Conservation (phyloP, 257 asterid species). For the Parsonsia alboflavescens region DNA sequence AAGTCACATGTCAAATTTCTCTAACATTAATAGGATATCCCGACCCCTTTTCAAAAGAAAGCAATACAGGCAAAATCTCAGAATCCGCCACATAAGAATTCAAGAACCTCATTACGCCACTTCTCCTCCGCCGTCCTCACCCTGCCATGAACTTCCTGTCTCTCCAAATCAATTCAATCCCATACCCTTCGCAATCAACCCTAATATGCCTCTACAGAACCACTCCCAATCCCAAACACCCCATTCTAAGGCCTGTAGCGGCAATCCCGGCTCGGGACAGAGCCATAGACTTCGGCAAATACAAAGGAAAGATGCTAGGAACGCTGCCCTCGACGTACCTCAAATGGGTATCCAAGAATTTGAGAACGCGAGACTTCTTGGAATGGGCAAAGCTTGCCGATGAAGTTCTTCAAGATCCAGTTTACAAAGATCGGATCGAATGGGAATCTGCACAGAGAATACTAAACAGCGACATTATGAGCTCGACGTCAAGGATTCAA, state of each 20-base stretch:
- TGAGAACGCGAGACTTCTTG: conserved; percentile 60
- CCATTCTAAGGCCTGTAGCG: neutral
- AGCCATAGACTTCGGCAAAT: conserved; percentile 62
- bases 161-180: neutral
- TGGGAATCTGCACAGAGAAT: conserved; percentile 76
- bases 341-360: conserved; percentile 68
- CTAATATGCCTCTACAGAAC: conserved; percentile 4
- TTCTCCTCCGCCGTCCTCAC: too few relatives aligned
- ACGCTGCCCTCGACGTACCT: conserved; percentile 71
- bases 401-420: conserved; percentile 61
- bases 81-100: too few relatives aligned
- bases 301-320: conserved; percentile 77
- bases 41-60: too few relatives aligned
- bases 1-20: too few relatives aligned
- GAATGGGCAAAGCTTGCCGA: conserved; percentile 85
- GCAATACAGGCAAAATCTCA: too few relatives aligned
- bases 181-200: conserved; percentile 7
- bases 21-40: too few relatives aligned
- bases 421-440: conserved; percentile 70
- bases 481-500: conserved; percentile 5
- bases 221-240: neutral
- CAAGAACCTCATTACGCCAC: too few relatives aligned
- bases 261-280: conserved; percentile 57
- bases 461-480: conserved; percentile 45
- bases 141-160: conserved; percentile 18